phyloP scores from a whole-genome alignment of 306 rosid genomes.

The Trichosanthes truncata region DNA sequence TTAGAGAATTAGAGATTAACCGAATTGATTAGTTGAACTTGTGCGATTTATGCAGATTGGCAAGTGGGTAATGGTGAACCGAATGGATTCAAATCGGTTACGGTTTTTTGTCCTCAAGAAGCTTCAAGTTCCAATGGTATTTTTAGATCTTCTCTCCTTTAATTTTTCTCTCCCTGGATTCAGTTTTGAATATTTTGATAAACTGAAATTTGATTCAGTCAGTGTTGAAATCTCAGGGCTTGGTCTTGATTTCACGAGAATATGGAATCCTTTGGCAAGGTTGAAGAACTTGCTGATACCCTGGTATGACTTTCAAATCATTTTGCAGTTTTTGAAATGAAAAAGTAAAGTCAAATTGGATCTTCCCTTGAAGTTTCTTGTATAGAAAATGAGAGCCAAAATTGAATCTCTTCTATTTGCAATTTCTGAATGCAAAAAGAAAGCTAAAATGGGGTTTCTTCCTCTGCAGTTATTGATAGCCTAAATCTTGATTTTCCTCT shows the following conservation, averaged over 20 bases:
- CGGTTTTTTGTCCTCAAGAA: slow-evolving; percentile 73
- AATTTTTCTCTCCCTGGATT: neutral
- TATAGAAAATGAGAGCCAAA: neutral
- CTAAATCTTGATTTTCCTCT: neutral
- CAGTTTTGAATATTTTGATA: neutral
- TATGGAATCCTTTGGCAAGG: slow-evolving; percentile 96
- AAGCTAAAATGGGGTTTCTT: neutral
- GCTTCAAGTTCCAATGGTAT: slow-evolving; percentile 56
- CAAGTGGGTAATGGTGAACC: slow-evolving; percentile 70
- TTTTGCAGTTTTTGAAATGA: neutral
- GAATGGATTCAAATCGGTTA: slow-evolving; percentile 66
- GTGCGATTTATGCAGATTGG: slow-evolving; percentile 42
- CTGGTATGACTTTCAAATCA: slow-evolving; percentile 32
- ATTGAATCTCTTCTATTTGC: neutral
- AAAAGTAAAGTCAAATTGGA: neutral
- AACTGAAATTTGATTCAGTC: slow-evolving; percentile 21
- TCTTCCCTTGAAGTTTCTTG: neutral
- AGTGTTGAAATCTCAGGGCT: slow-evolving; percentile 76
- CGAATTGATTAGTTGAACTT: neutral
- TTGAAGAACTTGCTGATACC: slow-evolving; percentile 87
- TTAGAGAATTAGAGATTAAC: neutral
- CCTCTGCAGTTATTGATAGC: neutral
- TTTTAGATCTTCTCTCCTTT: neutral
- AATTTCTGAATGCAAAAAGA: neutral
- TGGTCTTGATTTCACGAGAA: slow-evolving; percentile 83